phyloP scores from a whole-genome alignment of 768 basidiomycete species.

The Hericium alpestre region DNA sequence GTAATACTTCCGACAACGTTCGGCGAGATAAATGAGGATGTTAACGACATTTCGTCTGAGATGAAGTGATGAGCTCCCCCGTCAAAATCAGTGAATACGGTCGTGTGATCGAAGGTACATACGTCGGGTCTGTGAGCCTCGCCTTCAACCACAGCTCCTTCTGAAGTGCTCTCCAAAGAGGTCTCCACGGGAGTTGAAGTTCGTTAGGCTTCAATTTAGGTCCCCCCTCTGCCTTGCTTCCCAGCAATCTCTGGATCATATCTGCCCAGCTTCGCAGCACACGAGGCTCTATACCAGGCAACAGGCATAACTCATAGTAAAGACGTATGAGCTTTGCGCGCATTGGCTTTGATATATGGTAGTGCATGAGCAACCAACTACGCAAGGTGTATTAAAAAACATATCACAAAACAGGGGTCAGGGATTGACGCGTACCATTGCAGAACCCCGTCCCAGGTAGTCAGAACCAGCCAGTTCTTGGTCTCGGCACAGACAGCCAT shows the following conservation, averaged over 20 bases:
- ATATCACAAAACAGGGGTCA: neutral
- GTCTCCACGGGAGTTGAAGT: slow-evolving; percentile 61
- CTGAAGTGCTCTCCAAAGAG: slow-evolving; percentile 65
- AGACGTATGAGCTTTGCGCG: slow-evolving; percentile 64
- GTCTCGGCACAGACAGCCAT: slow-evolving; percentile 62
- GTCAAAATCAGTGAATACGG: no score
- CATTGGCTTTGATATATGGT: slow-evolving; percentile 59
- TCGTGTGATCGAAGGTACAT: slow-evolving; percentile 16
- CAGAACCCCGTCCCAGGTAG: slow-evolving; percentile 70
- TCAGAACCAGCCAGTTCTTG: slow-evolving; percentile 64
- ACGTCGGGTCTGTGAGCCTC: slow-evolving; percentile 50
- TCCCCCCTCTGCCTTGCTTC: slow-evolving; percentile 51
- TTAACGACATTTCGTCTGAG: slow-evolving; percentile 50
- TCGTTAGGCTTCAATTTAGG: slow-evolving; percentile 60
- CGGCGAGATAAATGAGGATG: slow-evolving; percentile 64
- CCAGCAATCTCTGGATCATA: slow-evolving; percentile 62
- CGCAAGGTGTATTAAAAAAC: neutral
- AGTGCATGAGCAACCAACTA: slow-evolving; percentile 77
- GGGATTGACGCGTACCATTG: slow-evolving; percentile 46
- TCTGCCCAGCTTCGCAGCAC: slow-evolving; percentile 68
- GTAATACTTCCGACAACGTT: slow-evolving; percentile 63
- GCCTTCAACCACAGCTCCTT: slow-evolving; percentile 70
- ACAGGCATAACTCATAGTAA: slow-evolving; percentile 69
- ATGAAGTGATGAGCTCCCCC: no score
- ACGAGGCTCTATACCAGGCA: slow-evolving; percentile 68